phyloP scores from a whole-genome alignment of 2,329 filamentous ascomycete species.

The Ploettnerulaceae sp. region DNA sequence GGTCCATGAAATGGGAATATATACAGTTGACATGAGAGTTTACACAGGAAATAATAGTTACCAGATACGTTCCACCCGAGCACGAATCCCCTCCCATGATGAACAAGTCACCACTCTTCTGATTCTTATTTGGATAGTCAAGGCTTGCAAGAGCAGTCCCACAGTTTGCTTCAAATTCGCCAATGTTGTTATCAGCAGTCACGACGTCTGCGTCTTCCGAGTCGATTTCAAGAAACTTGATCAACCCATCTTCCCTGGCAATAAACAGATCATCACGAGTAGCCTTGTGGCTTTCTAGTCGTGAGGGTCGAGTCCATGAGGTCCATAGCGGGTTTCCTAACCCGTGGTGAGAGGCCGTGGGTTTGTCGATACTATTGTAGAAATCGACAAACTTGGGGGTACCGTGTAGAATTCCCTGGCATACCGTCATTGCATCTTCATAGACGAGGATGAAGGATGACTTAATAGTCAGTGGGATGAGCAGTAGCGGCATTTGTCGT shows the following conservation, averaged over 20 bases:
- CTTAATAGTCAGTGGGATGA: slow-evolving; percentile 68
- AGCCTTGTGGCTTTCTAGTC: slow-evolving; percentile 55
- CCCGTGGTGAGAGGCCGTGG: slow-evolving; percentile 45
- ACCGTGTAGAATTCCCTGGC: slow-evolving; percentile 49
- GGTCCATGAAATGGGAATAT: too few relatives aligned
- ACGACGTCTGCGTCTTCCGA: slow-evolving; percentile 48
- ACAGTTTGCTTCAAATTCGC: slow-evolving; percentile 67
- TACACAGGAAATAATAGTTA: slow-evolving; percentile 22
- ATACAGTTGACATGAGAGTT: too few relatives aligned
- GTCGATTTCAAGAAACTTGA: slow-evolving; percentile 68
- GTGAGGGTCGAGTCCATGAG: slow-evolving; percentile 75
- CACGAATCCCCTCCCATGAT: slow-evolving; percentile 57
- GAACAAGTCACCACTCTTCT: slow-evolving; percentile 49
- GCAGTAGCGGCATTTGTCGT: slow-evolving; percentile 58
- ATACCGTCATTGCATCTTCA: slow-evolving; percentile 52
- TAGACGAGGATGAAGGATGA: slow-evolving; percentile 67
- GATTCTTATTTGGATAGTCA: slow-evolving; percentile 43
- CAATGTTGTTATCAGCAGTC: slow-evolving; percentile 53
- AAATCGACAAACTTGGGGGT: slow-evolving; percentile 45
- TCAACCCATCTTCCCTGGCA: slow-evolving; percentile 78
- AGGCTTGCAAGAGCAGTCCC: slow-evolving; percentile 74
- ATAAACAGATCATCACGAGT: slow-evolving; percentile 77
- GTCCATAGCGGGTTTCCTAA: slow-evolving; percentile 62
- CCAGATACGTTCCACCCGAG: slow-evolving; percentile 63
- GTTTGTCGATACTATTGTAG: slow-evolving; percentile 37